Conservation (phyloP, 192 early-diverging fungal genomes). For the Dissophora globulifera region DNA sequence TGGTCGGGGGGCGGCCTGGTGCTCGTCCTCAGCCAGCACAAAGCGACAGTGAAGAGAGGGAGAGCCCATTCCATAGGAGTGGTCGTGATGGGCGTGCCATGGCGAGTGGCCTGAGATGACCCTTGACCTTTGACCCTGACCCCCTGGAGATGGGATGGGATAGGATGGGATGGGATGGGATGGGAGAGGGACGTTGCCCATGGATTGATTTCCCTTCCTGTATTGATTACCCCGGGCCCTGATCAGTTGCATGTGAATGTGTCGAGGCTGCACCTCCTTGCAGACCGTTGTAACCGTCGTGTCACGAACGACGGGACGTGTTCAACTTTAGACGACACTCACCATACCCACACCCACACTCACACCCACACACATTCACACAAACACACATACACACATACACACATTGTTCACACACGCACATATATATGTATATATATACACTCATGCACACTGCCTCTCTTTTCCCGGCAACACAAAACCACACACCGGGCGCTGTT, state of each 20-base stretch:
- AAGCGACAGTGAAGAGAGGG: not conserved
- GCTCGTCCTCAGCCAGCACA: not conserved
- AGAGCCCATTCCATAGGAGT: not conserved
- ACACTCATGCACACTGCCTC: no score
- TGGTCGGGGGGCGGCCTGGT: not conserved
- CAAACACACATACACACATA: not conserved
- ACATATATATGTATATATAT: not conserved
- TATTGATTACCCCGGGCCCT: not conserved
- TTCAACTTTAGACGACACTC: no score
- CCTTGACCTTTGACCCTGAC: not conserved
- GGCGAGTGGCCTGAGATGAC: not conserved
- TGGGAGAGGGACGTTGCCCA: no score
- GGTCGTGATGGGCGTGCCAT: not conserved
- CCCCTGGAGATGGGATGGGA: no score
- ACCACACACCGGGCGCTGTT: no score
- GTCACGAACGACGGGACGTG: not conserved
- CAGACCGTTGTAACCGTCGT: not conserved
- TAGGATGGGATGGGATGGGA: no score
- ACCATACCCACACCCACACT: no score
- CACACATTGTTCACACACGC: not conserved
- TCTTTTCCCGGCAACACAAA: not conserved
- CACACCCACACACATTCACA: not conserved
- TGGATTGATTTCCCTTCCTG: not conserved
- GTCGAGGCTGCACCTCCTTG: not conserved
- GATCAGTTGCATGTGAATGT: no score